These are phyloP conservation scores for Camellia granthamiana DNA, from an alignment of 148 eudicot genomes.

Conservation along the genomic window DNA sequence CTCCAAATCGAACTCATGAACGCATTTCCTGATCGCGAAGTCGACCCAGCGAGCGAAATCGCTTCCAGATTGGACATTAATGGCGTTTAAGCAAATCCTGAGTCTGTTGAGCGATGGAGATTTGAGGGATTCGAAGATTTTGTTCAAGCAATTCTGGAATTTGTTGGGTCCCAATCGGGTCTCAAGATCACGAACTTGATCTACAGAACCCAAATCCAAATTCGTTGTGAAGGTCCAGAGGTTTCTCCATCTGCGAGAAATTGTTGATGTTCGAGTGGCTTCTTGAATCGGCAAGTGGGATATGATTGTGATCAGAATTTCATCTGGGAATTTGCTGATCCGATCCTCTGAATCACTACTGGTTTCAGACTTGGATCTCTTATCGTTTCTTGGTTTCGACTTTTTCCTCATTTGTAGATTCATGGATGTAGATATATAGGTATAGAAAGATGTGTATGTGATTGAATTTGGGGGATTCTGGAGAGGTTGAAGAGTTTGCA, in stretches of 20 bases:
- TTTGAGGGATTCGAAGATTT: not conserved
- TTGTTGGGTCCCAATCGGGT: not conserved
- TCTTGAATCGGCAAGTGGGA: not conserved
- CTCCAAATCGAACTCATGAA: not conserved
- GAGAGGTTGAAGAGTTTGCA: too few species aligned
- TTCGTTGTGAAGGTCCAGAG: slow-evolving; percentile 3
- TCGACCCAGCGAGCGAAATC: too few species aligned
- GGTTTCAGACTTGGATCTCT: not conserved
- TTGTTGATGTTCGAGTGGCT: not conserved
- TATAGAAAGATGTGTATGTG: too few species aligned
- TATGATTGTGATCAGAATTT: not conserved
- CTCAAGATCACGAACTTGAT: too few species aligned
- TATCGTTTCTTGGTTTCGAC: too few species aligned
- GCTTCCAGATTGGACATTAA: too few species aligned
- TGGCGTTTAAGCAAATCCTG: not conserved
- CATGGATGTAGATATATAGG: too few species aligned
- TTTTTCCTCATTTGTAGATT: too few species aligned
- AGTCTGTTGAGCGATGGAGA: not conserved
- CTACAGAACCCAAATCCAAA: not conserved
- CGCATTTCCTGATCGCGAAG: not conserved
- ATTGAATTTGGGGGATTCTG: too few species aligned
- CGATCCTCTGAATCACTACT: not conserved
- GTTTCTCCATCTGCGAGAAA: not conserved
- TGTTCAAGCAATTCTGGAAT: not conserved
- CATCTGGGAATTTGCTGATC: not conserved